These are phyloP conservation scores for Monosporozyma unispora DNA, from an alignment of 805 yeast genomes.

Conservation along the genomic window DNA sequence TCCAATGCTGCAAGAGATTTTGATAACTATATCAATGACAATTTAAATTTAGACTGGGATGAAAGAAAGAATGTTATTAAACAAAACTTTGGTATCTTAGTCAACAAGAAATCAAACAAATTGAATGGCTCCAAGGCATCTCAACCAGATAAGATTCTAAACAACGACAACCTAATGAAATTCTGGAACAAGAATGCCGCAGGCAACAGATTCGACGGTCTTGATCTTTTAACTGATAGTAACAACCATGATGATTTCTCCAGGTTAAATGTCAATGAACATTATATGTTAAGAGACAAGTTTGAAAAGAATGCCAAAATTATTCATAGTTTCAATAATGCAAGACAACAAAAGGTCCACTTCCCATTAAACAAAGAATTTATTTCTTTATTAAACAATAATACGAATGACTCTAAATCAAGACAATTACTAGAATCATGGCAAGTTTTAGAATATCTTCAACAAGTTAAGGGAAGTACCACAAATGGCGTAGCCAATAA, in stretches of 20 bases:
- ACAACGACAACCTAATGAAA: not conserved
- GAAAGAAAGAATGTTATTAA: constrained; percentile 65
- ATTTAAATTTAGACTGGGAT: constrained; percentile 77
- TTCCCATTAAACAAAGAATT: constrained; percentile 55
- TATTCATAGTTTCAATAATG: constrained; percentile 60
- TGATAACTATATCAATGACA: constrained; percentile 64
- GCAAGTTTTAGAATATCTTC: constrained; percentile 47
- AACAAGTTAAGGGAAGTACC: not conserved
- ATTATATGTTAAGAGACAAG: constrained; percentile 38
- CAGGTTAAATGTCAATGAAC: constrained; percentile 37
- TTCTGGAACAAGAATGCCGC: constrained; percentile 1
- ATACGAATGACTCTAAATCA: constrained; percentile 52
- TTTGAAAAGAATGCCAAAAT: constrained; percentile 71
- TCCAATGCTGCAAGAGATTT: constrained; percentile 71
- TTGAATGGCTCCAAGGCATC: not conserved
- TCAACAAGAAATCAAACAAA: constrained; percentile 24
- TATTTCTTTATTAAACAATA: constrained; percentile 42
- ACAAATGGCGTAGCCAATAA: not conserved
- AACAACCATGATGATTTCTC: constrained; percentile 23
- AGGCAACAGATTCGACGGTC: not conserved
- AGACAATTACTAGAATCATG: constrained; percentile 69
- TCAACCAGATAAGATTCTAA: not conserved
- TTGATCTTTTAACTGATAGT: constrained; percentile 11
- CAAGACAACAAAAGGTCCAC: constrained; percentile 41
- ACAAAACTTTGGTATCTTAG: constrained; percentile 55